These are phyloP conservation scores for Ogataea angusta DNA, from an alignment of 805 yeast species.

Conservation along the genomic window DNA sequence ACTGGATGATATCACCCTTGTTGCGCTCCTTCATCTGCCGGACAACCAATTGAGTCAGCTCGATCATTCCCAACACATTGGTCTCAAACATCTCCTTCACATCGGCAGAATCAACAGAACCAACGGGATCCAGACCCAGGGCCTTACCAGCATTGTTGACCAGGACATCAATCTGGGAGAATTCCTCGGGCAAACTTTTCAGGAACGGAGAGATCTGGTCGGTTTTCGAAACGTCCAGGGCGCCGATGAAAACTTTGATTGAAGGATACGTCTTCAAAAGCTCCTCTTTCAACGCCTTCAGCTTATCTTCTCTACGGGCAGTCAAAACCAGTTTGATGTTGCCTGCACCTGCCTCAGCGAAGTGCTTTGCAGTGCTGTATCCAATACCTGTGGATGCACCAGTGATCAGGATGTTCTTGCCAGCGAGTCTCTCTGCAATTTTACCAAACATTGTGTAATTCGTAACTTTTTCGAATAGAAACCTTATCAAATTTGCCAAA, in stretches of 20 bases:
- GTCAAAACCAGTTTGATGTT: conserved; percentile 46
- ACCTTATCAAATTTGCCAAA: conserved; percentile 1
- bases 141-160: conserved; percentile 81
- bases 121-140: conserved; percentile 73
- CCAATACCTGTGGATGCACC: conserved; percentile 98
- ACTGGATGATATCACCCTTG: conserved; percentile 67
- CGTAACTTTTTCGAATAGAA: background rate
- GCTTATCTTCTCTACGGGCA: conserved; percentile 51
- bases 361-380: conserved; percentile 82
- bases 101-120: conserved; percentile 61
- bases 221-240: conserved; percentile 39
- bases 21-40: conserved; percentile 68
- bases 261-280: conserved; percentile 35
- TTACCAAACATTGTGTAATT: conserved; percentile 30
- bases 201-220: conserved; percentile 49
- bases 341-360: conserved; percentile 62
- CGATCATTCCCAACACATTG: conserved; percentile 82
- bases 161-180: conserved; percentile 58
- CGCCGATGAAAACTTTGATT: conserved; percentile 32
- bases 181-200: conserved; percentile 41
- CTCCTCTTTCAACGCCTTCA: conserved; percentile 37
- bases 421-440: conserved; percentile 78
- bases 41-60: conserved; percentile 76
- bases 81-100: conserved; percentile 77
- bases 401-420: conserved; percentile 80